Conservation (phyloP, 352 stramenopile genomes). For the Globisporangium radiosum region DNA sequence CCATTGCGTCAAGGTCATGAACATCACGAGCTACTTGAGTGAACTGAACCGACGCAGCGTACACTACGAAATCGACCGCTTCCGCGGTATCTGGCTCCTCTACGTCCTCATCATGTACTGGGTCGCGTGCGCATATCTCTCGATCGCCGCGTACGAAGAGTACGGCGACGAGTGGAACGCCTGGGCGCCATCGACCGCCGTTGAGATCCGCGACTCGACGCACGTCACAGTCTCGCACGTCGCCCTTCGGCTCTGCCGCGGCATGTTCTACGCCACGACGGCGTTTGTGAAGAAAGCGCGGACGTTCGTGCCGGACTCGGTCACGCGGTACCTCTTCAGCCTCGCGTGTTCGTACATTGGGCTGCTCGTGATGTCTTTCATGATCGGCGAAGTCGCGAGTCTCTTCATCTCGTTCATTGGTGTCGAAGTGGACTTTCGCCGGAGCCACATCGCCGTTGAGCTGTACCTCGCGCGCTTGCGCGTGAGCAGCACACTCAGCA, state of each 20-base stretch:
- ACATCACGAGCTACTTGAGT: slow-evolving; percentile 44
- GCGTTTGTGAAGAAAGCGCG: slow-evolving; percentile 51
- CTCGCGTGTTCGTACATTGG: slow-evolving; percentile 41
- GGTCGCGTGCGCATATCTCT: slow-evolving; percentile 44
- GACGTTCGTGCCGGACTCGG: slow-evolving; percentile 24
- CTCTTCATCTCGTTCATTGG: slow-evolving; percentile 62
- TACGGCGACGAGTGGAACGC: slow-evolving; percentile 40
- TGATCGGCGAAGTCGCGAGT: slow-evolving; percentile 59
- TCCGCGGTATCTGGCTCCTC: slow-evolving; percentile 36
- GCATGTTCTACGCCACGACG: slow-evolving; percentile 37
- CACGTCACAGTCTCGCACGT: slow-evolving; percentile 13
- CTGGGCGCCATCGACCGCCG: slow-evolving; percentile 29
- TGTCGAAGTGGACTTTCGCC: slow-evolving; percentile 52
- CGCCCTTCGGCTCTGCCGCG: slow-evolving; percentile 31
- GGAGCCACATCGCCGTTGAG: slow-evolving; percentile 47
- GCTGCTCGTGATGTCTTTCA: slow-evolving; percentile 50
- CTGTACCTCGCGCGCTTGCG: slow-evolving; percentile 38
- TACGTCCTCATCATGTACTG: slow-evolving; percentile 57
- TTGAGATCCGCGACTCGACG: slow-evolving; percentile 21
- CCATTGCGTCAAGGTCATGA: slow-evolving; percentile 43
- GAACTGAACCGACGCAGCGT: slow-evolving; percentile 54
- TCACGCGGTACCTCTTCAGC: slow-evolving; percentile 29
- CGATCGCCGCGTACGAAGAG: slow-evolving; percentile 23
- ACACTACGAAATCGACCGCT: slow-evolving; percentile 40
- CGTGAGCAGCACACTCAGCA: slow-evolving; percentile 23